Base-by-base conservation (phyloP, 345 rosid genomes). In the Geranium brycei region DNA sequence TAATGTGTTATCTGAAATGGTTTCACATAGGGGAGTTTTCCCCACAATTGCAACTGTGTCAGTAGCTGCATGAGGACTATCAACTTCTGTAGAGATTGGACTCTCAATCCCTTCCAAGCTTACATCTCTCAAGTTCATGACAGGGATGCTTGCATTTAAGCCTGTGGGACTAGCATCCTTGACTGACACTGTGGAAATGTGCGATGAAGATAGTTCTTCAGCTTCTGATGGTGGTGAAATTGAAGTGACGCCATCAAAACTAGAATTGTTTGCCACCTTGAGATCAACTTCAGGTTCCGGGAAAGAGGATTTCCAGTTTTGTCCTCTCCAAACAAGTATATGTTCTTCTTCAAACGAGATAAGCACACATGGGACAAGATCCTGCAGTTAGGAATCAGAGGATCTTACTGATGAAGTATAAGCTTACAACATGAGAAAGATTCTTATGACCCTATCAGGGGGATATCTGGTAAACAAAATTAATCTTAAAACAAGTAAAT, bases 291-390 rank as follows among this genome's bases (percentile, higher is more conserved):
- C 73, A 3, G 76, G 77, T 64, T 64, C 74, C 61, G 70, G 19
- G 51, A 83, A 70, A 51, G 80, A 77, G 5, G 90, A 76, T 72
- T 83, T 78, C 89, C 95, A 89, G 51, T 87, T 80, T 64, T 28
- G 80, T 72, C 98, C 97, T 67, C 95, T 81, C 95, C 93, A 92
- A 58, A 87, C 72, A 28, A 92, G 91, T 72, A 92, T 83, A 65
- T 85, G 91, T 70, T 92, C 90, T 5, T 58, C 56, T 60, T 87
- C 90, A 83, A 87, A 92, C 40, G 97, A 87, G 60, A 92, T 81
- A 38, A 89, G 80, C 67, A 85, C 87, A 60, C 97, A 87, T 4
- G 96, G 95, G 61, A 92, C 95, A 68, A 89, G 83, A 31, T 86
- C 98, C 98, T 89, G 85, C 63, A 40, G 73, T 65, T 16, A 17